phyloP scores from a whole-genome alignment of 805 yeast genomes.

The Saccharomycopsis malanga region DNA sequence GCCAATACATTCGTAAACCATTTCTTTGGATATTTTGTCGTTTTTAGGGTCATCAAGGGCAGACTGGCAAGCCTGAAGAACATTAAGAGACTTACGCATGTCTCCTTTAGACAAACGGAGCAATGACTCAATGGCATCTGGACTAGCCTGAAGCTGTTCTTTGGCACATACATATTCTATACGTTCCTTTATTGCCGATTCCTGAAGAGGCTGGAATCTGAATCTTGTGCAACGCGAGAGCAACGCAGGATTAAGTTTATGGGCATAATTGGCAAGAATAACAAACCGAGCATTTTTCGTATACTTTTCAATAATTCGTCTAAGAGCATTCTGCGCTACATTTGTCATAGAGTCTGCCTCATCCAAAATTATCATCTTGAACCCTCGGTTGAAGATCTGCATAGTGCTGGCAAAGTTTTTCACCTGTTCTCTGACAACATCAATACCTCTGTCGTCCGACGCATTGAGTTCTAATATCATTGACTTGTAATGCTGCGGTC shows the following conservation, averaged over 20 bases:
- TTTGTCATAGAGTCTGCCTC: constrained; percentile 95
- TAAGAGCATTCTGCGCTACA: constrained; percentile 75
- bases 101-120: constrained; percentile 82
- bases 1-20: constrained; percentile 92
- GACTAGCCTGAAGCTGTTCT: constrained; percentile 54
- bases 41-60: constrained; percentile 45
- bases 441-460: constrained; percentile 95
- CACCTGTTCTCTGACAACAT: constrained; percentile 95
- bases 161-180: constrained; percentile 58
- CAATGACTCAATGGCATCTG: constrained; percentile 58
- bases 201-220: constrained; percentile 77
- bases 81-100: constrained; percentile 92
- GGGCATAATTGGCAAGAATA: constrained; percentile 91
- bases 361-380: constrained; percentile 85
- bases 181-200: constrained; percentile 60
- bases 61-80: constrained; percentile 88
- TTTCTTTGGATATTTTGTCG: constrained; percentile 56
- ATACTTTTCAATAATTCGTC: constrained; percentile 80
- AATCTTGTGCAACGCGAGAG: constrained; percentile 92
- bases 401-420: constrained; percentile 93
- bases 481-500: constrained; percentile 63
- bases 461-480: constrained; percentile 96
- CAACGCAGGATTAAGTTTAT: constrained; percentile 91
- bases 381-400: constrained; percentile 82
- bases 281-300: constrained; percentile 94